Evolutionary conservation across 805 yeast genomes (phyloP).

Genomic region (Scheffersomyces stipitis): DNA sequence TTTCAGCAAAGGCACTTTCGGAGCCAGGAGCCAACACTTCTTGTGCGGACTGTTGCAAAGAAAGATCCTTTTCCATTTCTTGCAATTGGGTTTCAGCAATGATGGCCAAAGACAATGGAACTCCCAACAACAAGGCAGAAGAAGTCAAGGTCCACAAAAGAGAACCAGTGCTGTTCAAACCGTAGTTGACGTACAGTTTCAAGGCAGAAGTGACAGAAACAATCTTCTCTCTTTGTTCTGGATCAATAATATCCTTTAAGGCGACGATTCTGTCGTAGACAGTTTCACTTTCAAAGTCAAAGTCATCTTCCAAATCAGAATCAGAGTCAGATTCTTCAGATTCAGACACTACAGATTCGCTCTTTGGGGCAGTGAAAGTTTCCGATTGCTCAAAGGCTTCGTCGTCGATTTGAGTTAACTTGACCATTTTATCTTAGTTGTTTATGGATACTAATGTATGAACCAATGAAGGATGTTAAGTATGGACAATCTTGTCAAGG

Average conservation of each 20-base stretch:
- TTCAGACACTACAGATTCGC: conserved; percentile 28
- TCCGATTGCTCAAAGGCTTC: conserved; percentile 42
- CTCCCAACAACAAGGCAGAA: conserved; percentile 81
- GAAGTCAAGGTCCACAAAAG: conserved; percentile 85
- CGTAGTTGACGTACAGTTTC: conserved; percentile 34
- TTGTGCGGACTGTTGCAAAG: conserved; percentile 73
- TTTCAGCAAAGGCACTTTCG: conserved; percentile 41
- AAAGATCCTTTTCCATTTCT: conserved; percentile 91
- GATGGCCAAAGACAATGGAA: conserved; percentile 87
- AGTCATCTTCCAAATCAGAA: conserved; percentile 55
- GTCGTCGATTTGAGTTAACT: conserved; percentile 71
- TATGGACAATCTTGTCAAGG: too few species aligned
- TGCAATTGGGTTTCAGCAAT: conserved; percentile 90
- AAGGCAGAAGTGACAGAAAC: conserved; percentile 32
- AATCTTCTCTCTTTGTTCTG: conserved; percentile 65
- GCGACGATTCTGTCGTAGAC: conserved; percentile 85
- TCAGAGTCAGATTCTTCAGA: conserved; percentile 48
- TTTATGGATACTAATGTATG: too few species aligned
- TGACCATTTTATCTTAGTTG: conserved; percentile 60
- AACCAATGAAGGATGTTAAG: too few species aligned
- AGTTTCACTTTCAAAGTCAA: conserved; percentile 77
- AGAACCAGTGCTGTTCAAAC: conserved; percentile 65
- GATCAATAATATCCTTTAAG: conserved; percentile 87
- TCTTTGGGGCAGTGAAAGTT: conserved; percentile 28
- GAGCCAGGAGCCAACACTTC: conserved; percentile 73